Conservation (phyloP, 2,329 filamentous ascomycete species). For the Claviceps monticola region DNA sequence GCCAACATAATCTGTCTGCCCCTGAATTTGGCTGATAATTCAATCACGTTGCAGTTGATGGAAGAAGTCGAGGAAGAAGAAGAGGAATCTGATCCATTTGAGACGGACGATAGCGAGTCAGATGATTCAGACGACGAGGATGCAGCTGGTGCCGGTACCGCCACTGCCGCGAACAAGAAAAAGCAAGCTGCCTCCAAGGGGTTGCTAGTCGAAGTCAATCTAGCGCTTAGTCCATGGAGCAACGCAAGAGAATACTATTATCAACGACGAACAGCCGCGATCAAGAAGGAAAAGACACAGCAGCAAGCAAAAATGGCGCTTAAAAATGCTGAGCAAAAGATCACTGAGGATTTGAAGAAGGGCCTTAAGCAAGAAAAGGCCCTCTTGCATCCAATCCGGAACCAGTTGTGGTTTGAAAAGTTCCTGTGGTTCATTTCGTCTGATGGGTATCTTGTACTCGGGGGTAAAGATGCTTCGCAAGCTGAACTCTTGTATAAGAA, state of each 20-base stretch:
- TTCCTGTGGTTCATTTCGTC: constrained; percentile 92
- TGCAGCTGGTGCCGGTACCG: constrained; percentile 5
- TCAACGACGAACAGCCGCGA: constrained; percentile 68
- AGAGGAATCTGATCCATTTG: constrained; percentile 42
- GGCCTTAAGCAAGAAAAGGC: constrained; percentile 86
- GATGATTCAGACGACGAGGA: constrained; percentile 19
- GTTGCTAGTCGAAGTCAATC: constrained; percentile 71
- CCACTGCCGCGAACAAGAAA: constrained; percentile 19
- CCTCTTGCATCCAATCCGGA: constrained; percentile 66
- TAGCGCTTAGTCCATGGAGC: constrained; percentile 68
- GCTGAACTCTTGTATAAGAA: constrained; percentile 83
- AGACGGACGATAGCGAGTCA: constrained; percentile 51
- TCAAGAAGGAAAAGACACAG: constrained; percentile 77
- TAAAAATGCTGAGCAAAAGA: constrained; percentile 83
- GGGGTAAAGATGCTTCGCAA: constrained; percentile 76
- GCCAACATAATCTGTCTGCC: constrained; percentile 78
- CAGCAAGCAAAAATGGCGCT: constrained; percentile 70
- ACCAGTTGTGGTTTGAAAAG: constrained; percentile 92
- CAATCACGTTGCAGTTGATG: constrained; percentile 63
- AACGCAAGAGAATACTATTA: constrained; percentile 90
- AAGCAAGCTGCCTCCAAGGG: constrained; percentile 33
- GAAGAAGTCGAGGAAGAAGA: constrained; percentile 54
- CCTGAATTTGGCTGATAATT: constrained; percentile 80
- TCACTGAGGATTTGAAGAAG: constrained; percentile 72
- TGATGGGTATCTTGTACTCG: constrained; percentile 85